phyloP scores from a whole-genome alignment of 1,139 yeast genomes.

The Candida albicans region DNA sequence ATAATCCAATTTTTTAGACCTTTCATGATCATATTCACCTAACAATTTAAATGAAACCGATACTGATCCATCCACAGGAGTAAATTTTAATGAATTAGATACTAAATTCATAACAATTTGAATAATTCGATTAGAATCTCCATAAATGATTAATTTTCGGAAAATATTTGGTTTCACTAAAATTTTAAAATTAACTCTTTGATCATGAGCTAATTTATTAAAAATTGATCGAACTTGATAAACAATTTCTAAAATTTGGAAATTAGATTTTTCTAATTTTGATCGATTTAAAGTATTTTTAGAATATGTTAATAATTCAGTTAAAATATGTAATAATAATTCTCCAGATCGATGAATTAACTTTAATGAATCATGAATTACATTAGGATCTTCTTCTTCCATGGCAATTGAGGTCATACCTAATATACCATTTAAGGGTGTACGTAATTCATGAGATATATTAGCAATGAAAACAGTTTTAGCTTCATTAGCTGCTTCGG shows the following conservation, averaged over 20 bases:
- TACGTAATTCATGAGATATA: slow-evolving; percentile 90
- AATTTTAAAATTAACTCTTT: slow-evolving; percentile 63
- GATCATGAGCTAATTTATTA: slow-evolving; percentile 78
- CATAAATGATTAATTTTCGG: slow-evolving; percentile 66
- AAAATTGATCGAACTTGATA: slow-evolving; percentile 86
- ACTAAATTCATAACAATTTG: slow-evolving; percentile 75
- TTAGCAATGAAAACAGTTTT: slow-evolving; percentile 94
- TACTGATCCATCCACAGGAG: slow-evolving; percentile 84
- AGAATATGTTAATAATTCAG: slow-evolving; percentile 85
- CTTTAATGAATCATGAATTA: slow-evolving; percentile 65
- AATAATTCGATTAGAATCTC: slow-evolving; percentile 83
- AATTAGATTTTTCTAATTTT: slow-evolving; percentile 78
- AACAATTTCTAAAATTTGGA: slow-evolving; percentile 72
- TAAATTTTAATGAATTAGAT: slow-evolving; percentile 62
- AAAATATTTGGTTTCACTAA: slow-evolving; percentile 58
- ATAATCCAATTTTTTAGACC: slow-evolving; percentile 32
- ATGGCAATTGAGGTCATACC: slow-evolving; percentile 95
- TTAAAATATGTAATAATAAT: slow-evolving; percentile 77
- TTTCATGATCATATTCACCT: slow-evolving; percentile 66
- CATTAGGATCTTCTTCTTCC: slow-evolving; percentile 70
- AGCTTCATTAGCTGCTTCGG: slow-evolving; percentile 93
- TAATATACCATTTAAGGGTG: slow-evolving; percentile 91
- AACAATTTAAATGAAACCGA: slow-evolving; percentile 62
- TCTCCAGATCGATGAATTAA: slow-evolving; percentile 88
- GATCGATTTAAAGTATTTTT: slow-evolving; percentile 86